These are phyloP conservation scores for Fusarium guadeloupense DNA, from an alignment of 2,329 filamentous ascomycete species.

Conservation along the genomic window DNA sequence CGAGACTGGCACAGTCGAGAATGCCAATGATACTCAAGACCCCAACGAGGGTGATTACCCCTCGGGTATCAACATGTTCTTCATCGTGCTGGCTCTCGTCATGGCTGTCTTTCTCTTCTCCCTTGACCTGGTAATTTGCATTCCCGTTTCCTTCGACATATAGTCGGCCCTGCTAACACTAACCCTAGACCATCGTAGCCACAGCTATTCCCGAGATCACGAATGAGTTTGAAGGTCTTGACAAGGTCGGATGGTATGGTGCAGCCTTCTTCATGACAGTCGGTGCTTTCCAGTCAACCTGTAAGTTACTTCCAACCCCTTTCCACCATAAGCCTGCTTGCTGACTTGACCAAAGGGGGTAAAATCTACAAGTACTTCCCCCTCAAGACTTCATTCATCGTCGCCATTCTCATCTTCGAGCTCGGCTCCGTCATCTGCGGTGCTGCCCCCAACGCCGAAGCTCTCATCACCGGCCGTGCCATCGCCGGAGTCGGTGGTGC, in stretches of 20 bases:
- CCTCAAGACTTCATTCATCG: slow-evolving; percentile 60
- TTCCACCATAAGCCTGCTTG: background rate
- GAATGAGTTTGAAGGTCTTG: slow-evolving; percentile 60
- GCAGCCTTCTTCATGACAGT: slow-evolving; percentile 63
- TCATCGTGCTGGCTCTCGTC: slow-evolving; percentile 58
- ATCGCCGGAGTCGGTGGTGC: slow-evolving; percentile 59
- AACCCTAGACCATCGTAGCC: slow-evolving; percentile 61
- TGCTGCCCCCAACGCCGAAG: slow-evolving; percentile 55
- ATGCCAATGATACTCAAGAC: slow-evolving; percentile 30
- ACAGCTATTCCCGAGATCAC: slow-evolving; percentile 67
- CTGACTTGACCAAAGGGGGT: slow-evolving; percentile 50
- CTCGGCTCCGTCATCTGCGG: slow-evolving; percentile 62
- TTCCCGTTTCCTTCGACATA: background rate
- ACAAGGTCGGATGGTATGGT: slow-evolving; percentile 68
- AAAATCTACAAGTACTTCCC: slow-evolving; percentile 63
- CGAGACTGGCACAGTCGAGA: slow-evolving; percentile 32
- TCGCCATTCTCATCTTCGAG: slow-evolving; percentile 62
- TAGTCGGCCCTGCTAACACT: slow-evolving; percentile 1
- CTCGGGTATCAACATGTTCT: slow-evolving; percentile 49
- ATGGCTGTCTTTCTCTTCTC: slow-evolving; percentile 60
- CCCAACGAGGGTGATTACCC: slow-evolving; percentile 51
- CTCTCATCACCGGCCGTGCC: slow-evolving; percentile 62
- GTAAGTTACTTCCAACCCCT: slow-evolving; percentile 41
- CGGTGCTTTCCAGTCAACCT: slow-evolving; percentile 56
- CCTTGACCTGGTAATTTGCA: slow-evolving; percentile 54